Base-by-base conservation (phyloP, 2,329 filamentous ascomycete species). In the Diaporthe aspalathi region DNA sequence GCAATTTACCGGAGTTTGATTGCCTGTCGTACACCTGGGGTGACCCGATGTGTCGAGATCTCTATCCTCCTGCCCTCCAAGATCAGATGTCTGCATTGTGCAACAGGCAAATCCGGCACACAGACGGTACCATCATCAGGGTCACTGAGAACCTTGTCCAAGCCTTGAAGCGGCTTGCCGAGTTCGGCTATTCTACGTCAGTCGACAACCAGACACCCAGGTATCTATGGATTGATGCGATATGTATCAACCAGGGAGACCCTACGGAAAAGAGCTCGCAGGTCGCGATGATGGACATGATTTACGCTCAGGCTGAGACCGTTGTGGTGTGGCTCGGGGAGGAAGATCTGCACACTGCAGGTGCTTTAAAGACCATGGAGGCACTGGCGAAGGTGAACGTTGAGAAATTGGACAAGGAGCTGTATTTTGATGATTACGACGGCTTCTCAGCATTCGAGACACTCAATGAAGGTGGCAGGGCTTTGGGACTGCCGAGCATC, bases 221-320 rank as follows among this genome's bases (percentile, higher is more conserved):
- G 14, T 57, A 57, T 11, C 24, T 65, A 20, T 72, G 70, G 70
- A 53, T 53, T 4, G 71, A 73, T 27, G 67, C 67, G 17, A 62
- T 71, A 32, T 71, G 70, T 38, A 71, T 71, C 35, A 54, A 71
- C 40, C 70, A 71, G 63, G 24, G 45, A 2, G 69, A 73, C 24
- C 38, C 24, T 7, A 4, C 12, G 14, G 68, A 73, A 22, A 71
- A 71, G 68, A 60, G 32, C 38, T 32, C 53, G 24, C 71, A 71
- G 65, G 71, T 73, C 20, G 35, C 35, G 1, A 32, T 68, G 45
- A 73, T 73, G 71, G 43, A 62, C 38, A 20, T 29, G 12, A 50
- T 69, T 3, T 73, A 73, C 50, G 40, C 14, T 12, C 16, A 24
- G 4, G 71, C 71, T 1, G n/a, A 43, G 5, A 40, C 35, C 11